phyloP scores from a whole-genome alignment of 345 rosid genomes.

The Nasturtium officinale region DNA sequence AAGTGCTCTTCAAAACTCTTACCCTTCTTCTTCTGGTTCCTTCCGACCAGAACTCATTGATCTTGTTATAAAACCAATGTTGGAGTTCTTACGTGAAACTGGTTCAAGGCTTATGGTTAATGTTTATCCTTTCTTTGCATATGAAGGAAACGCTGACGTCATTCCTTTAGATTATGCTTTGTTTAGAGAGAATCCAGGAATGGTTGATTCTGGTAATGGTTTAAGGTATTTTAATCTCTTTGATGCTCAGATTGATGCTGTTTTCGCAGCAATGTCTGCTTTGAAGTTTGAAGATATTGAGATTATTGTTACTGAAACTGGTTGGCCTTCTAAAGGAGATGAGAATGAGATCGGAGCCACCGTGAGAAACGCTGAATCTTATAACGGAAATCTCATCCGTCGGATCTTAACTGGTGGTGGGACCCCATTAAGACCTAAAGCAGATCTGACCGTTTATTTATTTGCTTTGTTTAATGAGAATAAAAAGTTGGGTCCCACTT shows the following conservation, averaged over 20 bases:
- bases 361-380: constrained; percentile 70
- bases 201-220: constrained; percentile 83
- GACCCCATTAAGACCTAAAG: constrained; percentile 76
- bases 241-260: constrained; percentile 97
- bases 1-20: constrained; percentile 75
- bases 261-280: constrained; percentile 83
- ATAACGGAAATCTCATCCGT: constrained; percentile 87
- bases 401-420: constrained; percentile 83
- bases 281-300: constrained; percentile 72
- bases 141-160: constrained; percentile 88
- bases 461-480: constrained; percentile 95
- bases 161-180: constrained; percentile 87
- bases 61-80: constrained; percentile 73
- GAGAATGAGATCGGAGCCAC: constrained; percentile 76
- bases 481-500: constrained; percentile 73
- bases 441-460: constrained; percentile 84
- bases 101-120: constrained; percentile 92
- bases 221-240: constrained; percentile 77
- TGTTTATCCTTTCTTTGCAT: constrained; percentile 92
- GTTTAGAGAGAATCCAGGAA: constrained; percentile 88
- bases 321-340: constrained; percentile 96
- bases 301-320: constrained; percentile 84
- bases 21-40: constrained; percentile 91
- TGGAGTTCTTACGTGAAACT: constrained; percentile 83
- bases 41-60: constrained; percentile 78